Evolutionary conservation across 805 yeast genomes (phyloP), one percentile per base, ranked within the genome.

Genomic region (Ogataea paradorogensis): DNA sequence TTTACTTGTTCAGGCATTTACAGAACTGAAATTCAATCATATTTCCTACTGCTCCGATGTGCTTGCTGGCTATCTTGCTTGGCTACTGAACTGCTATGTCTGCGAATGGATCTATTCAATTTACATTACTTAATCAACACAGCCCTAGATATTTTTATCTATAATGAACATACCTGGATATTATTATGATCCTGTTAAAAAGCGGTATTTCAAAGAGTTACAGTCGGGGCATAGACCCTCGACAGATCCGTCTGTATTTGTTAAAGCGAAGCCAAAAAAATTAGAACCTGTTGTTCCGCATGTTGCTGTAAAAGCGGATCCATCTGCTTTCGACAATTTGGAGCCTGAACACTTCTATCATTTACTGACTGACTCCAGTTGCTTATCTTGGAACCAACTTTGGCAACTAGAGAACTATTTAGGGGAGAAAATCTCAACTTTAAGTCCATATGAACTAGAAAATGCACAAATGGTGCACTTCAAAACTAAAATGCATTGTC

Each of bases 81-180:
- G 27, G 23, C 13, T 51, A 51, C 38, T 53, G 46, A 21, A 29
- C 43, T 15, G 8, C 39, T 15, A 30, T 46, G 40, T 30, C 32
- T 13, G 18, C 25, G 16, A 30, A 30, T 16, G 27, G 20, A 18
- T 18, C 20, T 18, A 18, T 5, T 18, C 6, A 6, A 18, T 18
- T 5, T 18, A 18, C 20, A 18, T 18, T 18, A 18, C 20, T 18
- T 18, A 18, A 18, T 18, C 20, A 13, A 21, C 32, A 27, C 21
- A 30, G 33, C 30, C 27, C 13, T 14, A 10, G 20, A 23, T 39
- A n/a, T 14, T 33, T 29, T 27, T 15, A 9, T 23, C 22, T 29
- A n/a, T n/a, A n/a, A 33, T 30, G 28, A 35, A 46, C 14, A 30
- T 50, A 11, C 53, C 56, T 10, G 58, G 58, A 2, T 50, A 48